Evolutionary conservation across 495 filamentous ascomycete species (phyloP).

Genomic region (Talaromyces stipitatus): DNA sequence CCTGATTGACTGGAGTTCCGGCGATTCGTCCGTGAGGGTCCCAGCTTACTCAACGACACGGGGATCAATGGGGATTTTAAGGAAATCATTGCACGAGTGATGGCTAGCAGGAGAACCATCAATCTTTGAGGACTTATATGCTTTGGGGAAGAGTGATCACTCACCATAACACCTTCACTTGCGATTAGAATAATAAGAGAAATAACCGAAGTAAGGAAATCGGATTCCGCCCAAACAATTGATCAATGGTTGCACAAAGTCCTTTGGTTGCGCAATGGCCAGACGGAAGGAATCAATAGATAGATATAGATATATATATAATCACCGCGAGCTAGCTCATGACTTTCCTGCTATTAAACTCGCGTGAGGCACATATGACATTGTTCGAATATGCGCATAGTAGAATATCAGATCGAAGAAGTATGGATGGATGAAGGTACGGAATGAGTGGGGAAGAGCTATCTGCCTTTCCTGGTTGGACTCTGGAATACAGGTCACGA

Average conservation of each 20-base stretch:
- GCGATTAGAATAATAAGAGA: neutral
- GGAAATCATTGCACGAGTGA: constrained; percentile 2
- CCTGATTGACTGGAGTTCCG: neutral
- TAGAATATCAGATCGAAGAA: neutral
- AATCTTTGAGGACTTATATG: neutral
- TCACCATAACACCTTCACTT: neutral
- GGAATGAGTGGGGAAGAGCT: neutral
- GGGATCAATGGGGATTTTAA: constrained; percentile 1
- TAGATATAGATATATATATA: neutral
- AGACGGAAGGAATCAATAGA: too few relatives aligned
- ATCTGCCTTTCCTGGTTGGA: neutral
- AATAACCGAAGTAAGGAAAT: neutral
- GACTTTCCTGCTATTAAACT: neutral
- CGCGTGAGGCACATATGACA: neutral
- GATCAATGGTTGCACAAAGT: neutral
- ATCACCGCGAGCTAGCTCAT: neutral
- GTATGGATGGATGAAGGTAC: neutral
- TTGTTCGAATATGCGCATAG: neutral
- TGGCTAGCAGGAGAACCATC: neutral
- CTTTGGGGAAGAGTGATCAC: neutral
- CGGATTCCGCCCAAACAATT: neutral
- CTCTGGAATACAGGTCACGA: neutral
- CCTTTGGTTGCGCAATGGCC: too few relatives aligned
- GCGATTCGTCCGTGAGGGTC: neutral
- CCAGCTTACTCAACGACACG: constrained; percentile 3